Evolutionary conservation across 2,329 filamentous ascomycete species (phyloP).

Genomic region (Claviceps sorghi): DNA sequence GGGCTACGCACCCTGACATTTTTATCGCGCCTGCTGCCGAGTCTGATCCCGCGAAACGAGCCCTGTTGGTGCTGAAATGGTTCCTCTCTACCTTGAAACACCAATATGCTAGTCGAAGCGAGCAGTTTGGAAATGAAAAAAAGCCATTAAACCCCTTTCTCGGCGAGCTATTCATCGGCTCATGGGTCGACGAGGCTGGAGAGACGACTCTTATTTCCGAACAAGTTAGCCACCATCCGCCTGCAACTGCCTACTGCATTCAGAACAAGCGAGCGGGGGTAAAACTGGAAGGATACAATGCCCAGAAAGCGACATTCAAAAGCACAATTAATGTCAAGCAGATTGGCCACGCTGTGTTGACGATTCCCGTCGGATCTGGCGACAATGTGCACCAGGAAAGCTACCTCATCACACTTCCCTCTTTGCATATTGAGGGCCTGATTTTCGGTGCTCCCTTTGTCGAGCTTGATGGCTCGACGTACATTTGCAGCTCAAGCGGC

Average conservation of each 20-base stretch:
- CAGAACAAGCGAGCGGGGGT: constrained; percentile 75
- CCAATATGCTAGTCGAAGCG: constrained; percentile 61
- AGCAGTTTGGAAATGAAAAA: constrained; percentile 80
- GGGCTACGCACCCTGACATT: constrained; percentile 62
- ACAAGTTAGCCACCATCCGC: constrained; percentile 90
- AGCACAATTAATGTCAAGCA: constrained; percentile 92
- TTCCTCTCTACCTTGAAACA: constrained; percentile 88
- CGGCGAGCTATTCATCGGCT: constrained; percentile 84
- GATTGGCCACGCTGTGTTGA: constrained; percentile 75
- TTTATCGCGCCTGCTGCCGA: constrained; percentile 74
- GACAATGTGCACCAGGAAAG: constrained; percentile 37
- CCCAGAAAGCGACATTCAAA: constrained; percentile 88
- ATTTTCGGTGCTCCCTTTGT: constrained; percentile 78
- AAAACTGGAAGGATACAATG: constrained; percentile 75
- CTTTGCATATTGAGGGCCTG: constrained; percentile 84
- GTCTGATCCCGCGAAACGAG: constrained; percentile 64
- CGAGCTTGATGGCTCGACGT: constrained; percentile 72
- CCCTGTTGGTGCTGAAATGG: constrained; percentile 86
- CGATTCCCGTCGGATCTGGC: constrained; percentile 39
- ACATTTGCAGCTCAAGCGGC: constrained; percentile 74
- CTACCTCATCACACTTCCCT: constrained; percentile 83
- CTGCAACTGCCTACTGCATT: constrained; percentile 87
- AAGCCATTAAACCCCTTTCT: constrained; percentile 95
- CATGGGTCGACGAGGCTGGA: constrained; percentile 72
- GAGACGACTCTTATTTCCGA: constrained; percentile 80